These are phyloP conservation scores for Starmerella kuoi DNA, from an alignment of 805 yeast genomes.

Conservation along the genomic window DNA sequence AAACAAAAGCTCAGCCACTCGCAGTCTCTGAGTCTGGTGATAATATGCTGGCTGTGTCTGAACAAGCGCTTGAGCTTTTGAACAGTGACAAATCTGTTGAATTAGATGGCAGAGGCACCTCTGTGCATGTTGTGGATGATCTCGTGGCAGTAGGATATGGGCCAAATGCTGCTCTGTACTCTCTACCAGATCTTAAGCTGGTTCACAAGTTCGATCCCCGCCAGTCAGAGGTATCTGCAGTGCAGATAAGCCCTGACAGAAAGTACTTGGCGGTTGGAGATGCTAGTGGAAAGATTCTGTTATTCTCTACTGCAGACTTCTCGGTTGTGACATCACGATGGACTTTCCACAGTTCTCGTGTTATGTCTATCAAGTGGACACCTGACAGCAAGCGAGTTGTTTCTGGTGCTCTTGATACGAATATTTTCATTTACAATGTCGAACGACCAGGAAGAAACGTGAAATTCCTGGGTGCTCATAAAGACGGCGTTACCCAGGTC, in stretches of 20 bases:
- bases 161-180: slow-evolving; percentile 35
- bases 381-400: slow-evolving; percentile 58
- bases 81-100: slow-evolving; percentile 11
- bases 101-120: slow-evolving; percentile 11
- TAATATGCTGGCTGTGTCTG: slow-evolving; percentile 36
- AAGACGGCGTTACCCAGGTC: slow-evolving; percentile 69
- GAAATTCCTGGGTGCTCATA: slow-evolving; percentile 69
- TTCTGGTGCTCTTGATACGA: slow-evolving; percentile 76
- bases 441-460: slow-evolving; percentile 64
- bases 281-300: slow-evolving; percentile 68
- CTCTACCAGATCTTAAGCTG: slow-evolving; percentile 26
- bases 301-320: slow-evolving; percentile 46
- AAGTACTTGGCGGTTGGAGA: slow-evolving; percentile 74
- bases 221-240: slow-evolving; percentile 50
- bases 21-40: slow-evolving; percentile 31
- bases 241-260: slow-evolving; percentile 61
- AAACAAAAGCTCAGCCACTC: slow-evolving; percentile 37
- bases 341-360: slow-evolving; percentile 86
- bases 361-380: slow-evolving; percentile 70
- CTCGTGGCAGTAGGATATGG: slow-evolving; percentile 42
- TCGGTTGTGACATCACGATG: slow-evolving; percentile 66
- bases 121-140: slow-evolving; percentile 30
- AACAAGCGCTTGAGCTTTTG: slow-evolving; percentile 33
- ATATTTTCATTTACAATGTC: slow-evolving; percentile 67
- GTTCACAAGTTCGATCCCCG: slow-evolving; percentile 34